Evolutionary conservation across 768 basidiomycete species (phyloP).

Genomic region (Austroboletus festivus): DNA sequence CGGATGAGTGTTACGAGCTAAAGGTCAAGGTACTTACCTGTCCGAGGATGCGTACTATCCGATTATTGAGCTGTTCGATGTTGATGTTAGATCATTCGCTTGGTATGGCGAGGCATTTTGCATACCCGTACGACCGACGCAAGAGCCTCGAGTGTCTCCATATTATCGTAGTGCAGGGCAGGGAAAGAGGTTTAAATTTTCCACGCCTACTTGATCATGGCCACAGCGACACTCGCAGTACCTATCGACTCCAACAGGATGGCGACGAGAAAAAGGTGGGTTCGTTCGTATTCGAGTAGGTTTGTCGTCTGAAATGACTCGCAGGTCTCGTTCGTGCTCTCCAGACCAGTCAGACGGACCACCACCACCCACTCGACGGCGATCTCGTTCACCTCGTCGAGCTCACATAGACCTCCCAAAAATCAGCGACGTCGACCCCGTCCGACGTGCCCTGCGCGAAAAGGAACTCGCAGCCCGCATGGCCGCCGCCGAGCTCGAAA

Average conservation of each 20-base stretch:
- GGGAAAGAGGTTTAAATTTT: no score
- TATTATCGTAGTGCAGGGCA: no score
- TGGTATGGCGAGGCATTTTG: neutral
- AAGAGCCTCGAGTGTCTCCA: constrained; percentile 53
- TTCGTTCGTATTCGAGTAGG: neutral
- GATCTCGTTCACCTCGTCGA: constrained; percentile 39
- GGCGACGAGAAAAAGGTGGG: constrained; percentile 51
- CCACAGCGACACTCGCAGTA: constrained; percentile 20
- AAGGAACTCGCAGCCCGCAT: constrained; percentile 71
- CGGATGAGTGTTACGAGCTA: neutral
- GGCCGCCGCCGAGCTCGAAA: constrained; percentile 67
- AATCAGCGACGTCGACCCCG: constrained; percentile 73
- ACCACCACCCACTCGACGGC: constrained; percentile 42
- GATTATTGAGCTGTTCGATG: constrained; percentile 56
- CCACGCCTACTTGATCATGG: constrained; percentile 40
- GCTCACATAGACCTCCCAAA: constrained; percentile 40
- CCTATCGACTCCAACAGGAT: constrained; percentile 23
- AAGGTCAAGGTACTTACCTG: constrained; percentile 47
- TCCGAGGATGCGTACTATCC: constrained; percentile 67
- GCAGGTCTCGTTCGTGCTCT: constrained; percentile 51
- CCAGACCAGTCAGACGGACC: constrained; percentile 30
- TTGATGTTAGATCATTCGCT: neutral
- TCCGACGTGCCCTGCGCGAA: constrained; percentile 73
- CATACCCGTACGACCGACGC: constrained; percentile 54
- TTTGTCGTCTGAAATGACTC: no score